These are phyloP conservation scores for Hypoxylon sp. DNA, from an alignment of 2,329 filamentous ascomycete species.

Conservation along the genomic window DNA sequence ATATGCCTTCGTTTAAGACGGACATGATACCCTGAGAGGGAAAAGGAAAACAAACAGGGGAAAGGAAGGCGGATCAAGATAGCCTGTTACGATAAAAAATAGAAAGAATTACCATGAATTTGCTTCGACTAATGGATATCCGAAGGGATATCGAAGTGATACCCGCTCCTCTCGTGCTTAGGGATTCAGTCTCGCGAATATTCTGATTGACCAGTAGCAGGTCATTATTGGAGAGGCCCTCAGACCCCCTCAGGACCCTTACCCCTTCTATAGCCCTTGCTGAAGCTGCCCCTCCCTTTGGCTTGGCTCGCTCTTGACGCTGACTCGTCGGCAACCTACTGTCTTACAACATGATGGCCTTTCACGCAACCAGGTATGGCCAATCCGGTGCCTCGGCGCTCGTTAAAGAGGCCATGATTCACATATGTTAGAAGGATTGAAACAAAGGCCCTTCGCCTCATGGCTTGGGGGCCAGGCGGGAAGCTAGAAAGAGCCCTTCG, in stretches of 20 bases:
- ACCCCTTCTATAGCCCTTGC: too few species aligned
- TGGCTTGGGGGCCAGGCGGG: constrained; percentile 15
- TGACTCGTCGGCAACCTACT: constrained; percentile 1
- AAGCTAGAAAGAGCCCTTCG: not conserved
- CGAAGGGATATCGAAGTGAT: not conserved
- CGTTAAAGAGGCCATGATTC: constrained; percentile 12
- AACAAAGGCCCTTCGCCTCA: constrained; percentile 24
- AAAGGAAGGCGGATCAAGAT: constrained; percentile 12
- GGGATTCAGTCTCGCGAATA: not conserved
- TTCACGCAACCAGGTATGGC: constrained; percentile 21
- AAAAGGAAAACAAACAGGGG: constrained; percentile 11
- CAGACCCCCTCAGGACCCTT: too few species aligned
- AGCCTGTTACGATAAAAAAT: constrained; percentile 24
- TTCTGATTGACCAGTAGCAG: not conserved
- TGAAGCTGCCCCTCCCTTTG: not conserved
- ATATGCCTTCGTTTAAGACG: constrained; percentile 18
- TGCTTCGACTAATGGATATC: not conserved
- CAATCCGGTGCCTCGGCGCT: constrained; percentile 11
- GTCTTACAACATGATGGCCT: constrained; percentile 10
- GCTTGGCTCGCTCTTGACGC: too few species aligned
- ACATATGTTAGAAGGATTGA: constrained; percentile 18
- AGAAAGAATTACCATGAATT: constrained; percentile 18
- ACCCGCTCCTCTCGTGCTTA: not conserved
- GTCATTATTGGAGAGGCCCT: not conserved
- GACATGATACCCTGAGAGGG: constrained; percentile 26